Evolutionary conservation across 2,329 filamentous ascomycete species (phyloP), one percentile per base, ranked within the genome.

Genomic region (Trichoderma oligosporum): DNA sequence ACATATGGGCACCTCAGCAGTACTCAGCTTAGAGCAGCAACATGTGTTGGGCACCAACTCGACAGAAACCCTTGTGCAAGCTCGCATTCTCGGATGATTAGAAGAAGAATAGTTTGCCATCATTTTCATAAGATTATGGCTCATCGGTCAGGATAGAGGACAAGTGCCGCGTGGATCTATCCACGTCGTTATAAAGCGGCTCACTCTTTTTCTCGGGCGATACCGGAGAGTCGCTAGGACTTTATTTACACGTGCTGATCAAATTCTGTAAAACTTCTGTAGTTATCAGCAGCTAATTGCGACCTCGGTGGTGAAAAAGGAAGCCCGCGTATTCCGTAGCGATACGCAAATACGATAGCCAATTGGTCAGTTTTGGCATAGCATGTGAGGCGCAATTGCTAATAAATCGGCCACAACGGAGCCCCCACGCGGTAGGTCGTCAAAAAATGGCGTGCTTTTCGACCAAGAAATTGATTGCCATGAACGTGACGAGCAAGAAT

Each of bases 381-480:
- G 27, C 48, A 4, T 33, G 24, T 24, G 22, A 44, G 14, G 16
- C 29, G 24, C 41, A 45, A 45, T 29, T 20, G 18, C 41, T 16
- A 55, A 45, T 22, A 12, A 38, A 20, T 41, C 33, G 41, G 25
- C 51, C 27, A 45, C 3, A 12, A 22, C 18, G 31, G n/a, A n/a
- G 8, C 51, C 51, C 51, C 51, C 51, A 55, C 51, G 51, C 49
- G 38, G 49, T 9, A 25, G 14, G 49, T 27, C 41, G 16, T 22
- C 41, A 35, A 41, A 18, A 46, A 55, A 55, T 55, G 29, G 51
- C 51, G 51, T 55, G 51, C 51, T 39, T 46, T 46, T 46, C 16
- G 44, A 11, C 44, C 44, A 46, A 46, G 27, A 11, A 24, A 33
- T 38, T 31, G 49, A 38, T 38, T 29, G 41, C 46, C 51, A 46